Evolutionary conservation across 2,329 filamentous ascomycete genomes (phyloP), one percentile per base, ranked within the genome.

Genomic region (Aureobasidium sp.): DNA sequence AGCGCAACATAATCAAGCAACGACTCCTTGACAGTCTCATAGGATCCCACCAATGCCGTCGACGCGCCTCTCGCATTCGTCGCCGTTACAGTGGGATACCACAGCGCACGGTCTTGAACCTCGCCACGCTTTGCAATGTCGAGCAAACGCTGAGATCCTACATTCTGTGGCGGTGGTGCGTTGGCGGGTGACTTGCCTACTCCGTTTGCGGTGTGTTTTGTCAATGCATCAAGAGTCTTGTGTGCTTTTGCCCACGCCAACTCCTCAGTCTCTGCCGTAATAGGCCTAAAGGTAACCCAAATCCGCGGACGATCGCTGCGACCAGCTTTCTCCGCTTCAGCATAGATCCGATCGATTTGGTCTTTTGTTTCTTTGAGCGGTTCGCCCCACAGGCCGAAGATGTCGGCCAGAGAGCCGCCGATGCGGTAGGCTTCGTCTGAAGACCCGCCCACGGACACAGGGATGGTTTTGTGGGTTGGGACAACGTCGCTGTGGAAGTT

Each of bases 211-310:
- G 74, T 70, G 66, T 82, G 78, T 7, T 65, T 64, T 64, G 79
- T 80, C 47, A 86, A 73, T 0, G 74, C 71, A 22, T 84, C 82
- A 0, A 86, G 76, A 0, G 79, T 85, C 29, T 75, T 75, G 69
- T 85, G 78, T 3, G 84, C 84, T 72, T 85, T 86, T 3, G 75
- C 77, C 84, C 84, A 86, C 0, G 84, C 84, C 7, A 86, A 75
- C 22, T 85, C 83, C 15, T 86, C 83, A 0, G 83, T 86, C 72
- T 85, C 83, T 0, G 83, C 83, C 0, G 80, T 67, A 63, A 86
- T 86, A 3, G 84, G 84, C 2, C 84, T 77, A 78, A 86, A 86
- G 0, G 84, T 85, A 1, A 86, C 84, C 84, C 84, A 86, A 67
- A 86, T 86, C 4, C 82, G 74, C 7, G 84, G 84, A 0, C 79